Evolutionary conservation across 768 basidiomycete species (phyloP).

Genomic region (Boletales sp.): DNA sequence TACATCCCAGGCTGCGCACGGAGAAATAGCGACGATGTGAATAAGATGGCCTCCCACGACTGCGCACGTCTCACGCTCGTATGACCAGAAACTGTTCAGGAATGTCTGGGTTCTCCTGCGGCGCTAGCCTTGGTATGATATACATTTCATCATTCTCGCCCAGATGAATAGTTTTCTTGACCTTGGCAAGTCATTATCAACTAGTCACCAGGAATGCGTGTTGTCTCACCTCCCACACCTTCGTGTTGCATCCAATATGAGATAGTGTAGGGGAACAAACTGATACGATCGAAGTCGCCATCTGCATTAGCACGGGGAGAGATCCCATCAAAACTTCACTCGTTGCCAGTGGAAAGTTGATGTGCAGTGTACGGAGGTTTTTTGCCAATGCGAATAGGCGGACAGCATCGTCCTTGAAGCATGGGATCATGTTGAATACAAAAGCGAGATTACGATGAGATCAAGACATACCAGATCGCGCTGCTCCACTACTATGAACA

Average conservation of each 20-base stretch:
- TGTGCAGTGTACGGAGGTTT: slow-evolving; percentile 54
- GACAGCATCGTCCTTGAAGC: slow-evolving; percentile 16
- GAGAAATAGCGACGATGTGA: neutral
- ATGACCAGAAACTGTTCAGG: slow-evolving; percentile 74
- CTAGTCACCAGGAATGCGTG: neutral
- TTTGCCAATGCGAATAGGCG: slow-evolving; percentile 41
- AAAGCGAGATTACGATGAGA: neutral
- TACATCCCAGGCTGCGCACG: no score
- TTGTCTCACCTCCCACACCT: slow-evolving; percentile 63
- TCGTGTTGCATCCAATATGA: slow-evolving; percentile 66
- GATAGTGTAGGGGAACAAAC: slow-evolving; percentile 49
- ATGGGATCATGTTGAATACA: neutral
- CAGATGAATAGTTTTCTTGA: slow-evolving; percentile 38
- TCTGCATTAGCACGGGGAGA: slow-evolving; percentile 21
- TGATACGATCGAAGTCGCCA: slow-evolving; percentile 44
- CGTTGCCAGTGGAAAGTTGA: slow-evolving; percentile 43
- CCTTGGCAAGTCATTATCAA: slow-evolving; percentile 31
- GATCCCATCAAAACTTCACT: slow-evolving; percentile 16
- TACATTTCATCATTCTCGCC: slow-evolving; percentile 38
- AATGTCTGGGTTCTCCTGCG: slow-evolving; percentile 62
- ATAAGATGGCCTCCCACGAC: neutral
- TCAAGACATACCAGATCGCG: slow-evolving; percentile 39
- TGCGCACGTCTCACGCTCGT: slow-evolving; percentile 24
- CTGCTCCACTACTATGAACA: slow-evolving; percentile 59
- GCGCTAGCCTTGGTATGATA: slow-evolving; percentile 37